Conservation (phyloP, 177 flowering plant genomes). For the Telopea speciosissima region DNA sequence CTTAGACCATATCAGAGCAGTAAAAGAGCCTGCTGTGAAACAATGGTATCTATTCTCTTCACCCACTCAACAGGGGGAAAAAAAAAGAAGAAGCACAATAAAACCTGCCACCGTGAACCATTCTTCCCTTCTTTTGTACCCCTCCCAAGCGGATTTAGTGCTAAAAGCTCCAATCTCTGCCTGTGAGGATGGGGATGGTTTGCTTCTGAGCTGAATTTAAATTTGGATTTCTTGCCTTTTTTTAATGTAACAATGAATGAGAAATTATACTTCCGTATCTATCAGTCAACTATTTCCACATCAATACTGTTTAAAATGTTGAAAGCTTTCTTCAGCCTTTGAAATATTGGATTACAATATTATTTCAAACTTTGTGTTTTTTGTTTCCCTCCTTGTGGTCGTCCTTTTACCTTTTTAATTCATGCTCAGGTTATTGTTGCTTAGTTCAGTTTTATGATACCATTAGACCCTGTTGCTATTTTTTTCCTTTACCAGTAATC, state of each 20-base stretch:
- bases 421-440: neutral
- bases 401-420: neutral
- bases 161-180: no score
- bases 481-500: constrained; percentile 33
- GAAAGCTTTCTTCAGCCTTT: neutral
- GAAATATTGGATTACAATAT: neutral
- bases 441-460: neutral
- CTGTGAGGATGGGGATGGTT: neutral
- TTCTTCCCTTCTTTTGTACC: no score
- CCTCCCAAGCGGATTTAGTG: no score
- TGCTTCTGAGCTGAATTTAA: neutral
- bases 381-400: neutral
- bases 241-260: neutral
- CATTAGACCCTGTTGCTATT: neutral
- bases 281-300: neutral
- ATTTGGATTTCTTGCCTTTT: neutral
- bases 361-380: neutral
- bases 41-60: no score
- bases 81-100: no score
- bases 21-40: no score
- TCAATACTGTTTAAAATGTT: neutral
- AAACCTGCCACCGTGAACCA: no score
- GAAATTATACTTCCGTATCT: no score
- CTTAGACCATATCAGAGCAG: no score
- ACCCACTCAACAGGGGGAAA: no score